A percentile compares a stretch with the other conserved stretches of the same genome.
Evolutionary conservation across 2,329 filamentous ascomycete species (phyloP).

Genomic region (Lasiodiplodia theobromae): DNA sequence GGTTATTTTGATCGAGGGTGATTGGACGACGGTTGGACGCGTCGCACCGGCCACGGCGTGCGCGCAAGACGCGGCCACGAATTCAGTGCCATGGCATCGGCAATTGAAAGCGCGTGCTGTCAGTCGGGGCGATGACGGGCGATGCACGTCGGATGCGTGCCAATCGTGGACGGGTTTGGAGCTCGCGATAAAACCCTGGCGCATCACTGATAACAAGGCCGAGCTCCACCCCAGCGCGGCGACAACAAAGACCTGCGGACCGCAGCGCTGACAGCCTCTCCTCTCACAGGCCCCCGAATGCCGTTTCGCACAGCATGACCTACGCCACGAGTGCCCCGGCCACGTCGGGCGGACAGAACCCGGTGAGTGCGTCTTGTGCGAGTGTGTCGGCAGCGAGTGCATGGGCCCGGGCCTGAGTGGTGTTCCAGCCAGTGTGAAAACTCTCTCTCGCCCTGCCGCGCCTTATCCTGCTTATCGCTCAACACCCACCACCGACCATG

Average conservation of each 20-base stretch:
- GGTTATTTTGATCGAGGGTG: background rate
- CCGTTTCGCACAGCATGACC: conserved; percentile 62
- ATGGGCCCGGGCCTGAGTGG: conserved; percentile 35
- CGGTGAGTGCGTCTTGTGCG: conserved; percentile 54
- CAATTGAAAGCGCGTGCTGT: background rate
- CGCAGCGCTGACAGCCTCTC: conserved; percentile 16
- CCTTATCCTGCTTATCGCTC: conserved; percentile 57
- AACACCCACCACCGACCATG: conserved; percentile 34
- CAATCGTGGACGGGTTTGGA: conserved; percentile 29
- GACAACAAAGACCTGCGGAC: conserved; percentile 13
- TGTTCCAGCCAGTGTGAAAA: conserved; percentile 33
- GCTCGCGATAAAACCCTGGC: conserved; percentile 15
- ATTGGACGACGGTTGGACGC: conserved; percentile 37
- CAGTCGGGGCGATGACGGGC: background rate
- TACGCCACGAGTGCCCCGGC: conserved; percentile 70
- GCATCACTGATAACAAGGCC: conserved; percentile 25
- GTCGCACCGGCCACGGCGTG: conserved; percentile 16
- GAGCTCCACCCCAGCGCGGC: conserved; percentile 20
- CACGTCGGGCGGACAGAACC: conserved; percentile 68
- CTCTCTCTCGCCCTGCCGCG: conserved; percentile 32
- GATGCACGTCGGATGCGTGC: background rate
- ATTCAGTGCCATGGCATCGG: conserved; percentile 6
- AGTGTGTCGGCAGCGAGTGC: conserved; percentile 49
- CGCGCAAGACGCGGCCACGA: conserved; percentile 36
- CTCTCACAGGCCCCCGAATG: conserved; percentile 38